Evolutionary conservation across 306 rosid genomes (phyloP), one percentile per base, ranked within the genome.

Genomic region (Quercus bicolor): DNA sequence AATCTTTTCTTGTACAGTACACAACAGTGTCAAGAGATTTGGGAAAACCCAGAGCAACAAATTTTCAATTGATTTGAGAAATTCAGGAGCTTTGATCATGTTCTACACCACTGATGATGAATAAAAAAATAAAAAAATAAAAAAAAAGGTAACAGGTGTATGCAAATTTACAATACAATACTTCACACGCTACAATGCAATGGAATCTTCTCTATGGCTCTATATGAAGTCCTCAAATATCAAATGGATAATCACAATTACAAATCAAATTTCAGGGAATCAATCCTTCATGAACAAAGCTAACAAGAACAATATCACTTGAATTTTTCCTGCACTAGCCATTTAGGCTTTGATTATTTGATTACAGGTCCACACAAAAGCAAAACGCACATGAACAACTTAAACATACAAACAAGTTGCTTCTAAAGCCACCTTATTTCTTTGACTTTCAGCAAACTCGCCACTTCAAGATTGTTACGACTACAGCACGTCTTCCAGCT

Each of bases 91-190:
- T 40, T 8, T 15, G 24, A 56, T 33, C 75, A 86, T 88, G 16
- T 66, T 65, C 73, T 56, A 82, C 48, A 31, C 83, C 51, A 19
- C 56, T 34, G 72, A 34, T 18, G 29, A 10, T 19, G 89, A 68
- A 76, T 29, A 0, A 3, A 0, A 87, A 75, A 21, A 55, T 20
- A 1, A 29, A 3, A 0, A 87, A 75, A n/a, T n/a, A 21, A 55
- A 20, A 1, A 81, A 43, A 87, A 80, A 24, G 89, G 92, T 21
- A 3, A 86, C 66, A 61, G 84, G 90, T 48, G 81, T 83, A 6
- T 20, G 79, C 75, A 29, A 51, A 55, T 62, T 73, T 72, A 51
- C 72, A 48, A 61, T 48, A 70, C 16, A 56, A 61, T 5, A 10
- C 64, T 57, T 21, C 12, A 65, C 73, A 3, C 75, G 68, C 29